A percentile compares a stretch with the other conserved stretches of the same genome.
These are phyloP conservation scores for Cytospora leucostoma DNA, from an alignment of 2,329 filamentous ascomycete genomes.

Conservation along the genomic window DNA sequence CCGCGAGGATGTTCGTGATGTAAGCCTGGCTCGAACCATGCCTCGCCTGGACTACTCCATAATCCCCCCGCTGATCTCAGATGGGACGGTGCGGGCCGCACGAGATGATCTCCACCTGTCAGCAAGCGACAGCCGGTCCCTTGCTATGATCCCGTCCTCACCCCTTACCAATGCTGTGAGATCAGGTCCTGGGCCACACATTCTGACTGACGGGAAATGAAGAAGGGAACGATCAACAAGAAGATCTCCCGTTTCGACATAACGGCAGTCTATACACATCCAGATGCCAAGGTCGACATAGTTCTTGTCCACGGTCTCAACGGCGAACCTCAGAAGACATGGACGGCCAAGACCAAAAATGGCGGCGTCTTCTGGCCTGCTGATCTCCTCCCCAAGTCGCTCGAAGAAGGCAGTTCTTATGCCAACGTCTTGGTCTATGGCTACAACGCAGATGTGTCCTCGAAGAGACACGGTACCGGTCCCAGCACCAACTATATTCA, in stretches of 20 bases:
- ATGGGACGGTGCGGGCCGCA: slow-evolving; percentile 25
- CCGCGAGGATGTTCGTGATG: not conserved
- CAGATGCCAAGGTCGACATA: slow-evolving; percentile 62
- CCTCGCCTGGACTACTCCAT: slow-evolving; percentile 14
- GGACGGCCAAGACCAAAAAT: slow-evolving; percentile 46
- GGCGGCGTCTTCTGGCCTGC: slow-evolving; percentile 66
- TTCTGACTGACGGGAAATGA: slow-evolving; percentile 6
- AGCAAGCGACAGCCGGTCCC: slow-evolving; percentile 27
- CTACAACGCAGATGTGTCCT: slow-evolving; percentile 68
- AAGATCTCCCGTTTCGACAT: slow-evolving; percentile 58
- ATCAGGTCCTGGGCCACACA: not conserved
- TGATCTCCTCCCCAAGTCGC: slow-evolving; percentile 63
- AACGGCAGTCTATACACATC: slow-evolving; percentile 60
- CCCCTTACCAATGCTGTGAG: not conserved
- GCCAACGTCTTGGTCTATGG: slow-evolving; percentile 72
- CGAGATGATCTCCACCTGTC: not conserved
- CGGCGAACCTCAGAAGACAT: slow-evolving; percentile 65
- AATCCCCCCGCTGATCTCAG: slow-evolving; percentile 11
- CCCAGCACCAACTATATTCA: slow-evolving; percentile 68
- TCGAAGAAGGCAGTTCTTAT: slow-evolving; percentile 49
- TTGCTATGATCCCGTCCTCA: not conserved
- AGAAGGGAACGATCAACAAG: slow-evolving; percentile 50
- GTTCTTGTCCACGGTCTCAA: slow-evolving; percentile 73
- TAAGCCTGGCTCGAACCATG: not conserved
- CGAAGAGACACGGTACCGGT: slow-evolving; percentile 51